Conservation (phyloP, 1,139 yeast genomes). For the Wickerhamomyces sp. region DNA sequence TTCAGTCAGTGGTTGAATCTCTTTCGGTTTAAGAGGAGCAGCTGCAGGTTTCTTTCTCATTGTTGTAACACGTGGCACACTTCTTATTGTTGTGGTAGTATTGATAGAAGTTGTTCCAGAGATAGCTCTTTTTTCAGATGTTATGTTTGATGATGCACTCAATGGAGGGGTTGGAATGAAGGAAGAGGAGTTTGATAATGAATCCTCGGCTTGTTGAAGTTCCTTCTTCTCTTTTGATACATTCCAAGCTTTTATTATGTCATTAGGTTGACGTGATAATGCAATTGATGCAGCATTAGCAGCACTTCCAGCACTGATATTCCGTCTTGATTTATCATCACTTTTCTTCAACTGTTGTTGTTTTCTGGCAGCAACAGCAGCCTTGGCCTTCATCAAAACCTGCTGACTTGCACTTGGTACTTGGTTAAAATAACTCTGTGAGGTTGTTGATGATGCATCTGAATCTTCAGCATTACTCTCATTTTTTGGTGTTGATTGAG, state of each 20-base stretch:
- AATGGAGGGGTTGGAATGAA: conserved; percentile 12
- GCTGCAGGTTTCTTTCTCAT: not conserved
- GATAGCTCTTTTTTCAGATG: not conserved
- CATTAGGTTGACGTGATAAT: conserved; percentile 24
- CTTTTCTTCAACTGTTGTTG: conserved; percentile 19
- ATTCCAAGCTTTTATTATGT: conserved; percentile 19
- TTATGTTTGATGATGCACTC: conserved; percentile 10
- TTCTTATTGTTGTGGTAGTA: not conserved
- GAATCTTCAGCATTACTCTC: conserved; percentile 21
- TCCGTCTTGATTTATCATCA: conserved; percentile 11
- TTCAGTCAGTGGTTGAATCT: conserved; percentile 39
- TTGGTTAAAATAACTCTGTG: conserved; percentile 15
- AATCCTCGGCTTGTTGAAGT: conserved; percentile 1
- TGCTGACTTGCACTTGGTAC: conserved; percentile 25
- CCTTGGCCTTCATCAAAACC: conserved; percentile 21
- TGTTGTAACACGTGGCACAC: not conserved
- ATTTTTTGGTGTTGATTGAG: conserved; percentile 15
- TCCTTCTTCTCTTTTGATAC: conserved; percentile 11
- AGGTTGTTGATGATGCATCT: conserved; percentile 15
- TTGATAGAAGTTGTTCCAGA: not conserved
- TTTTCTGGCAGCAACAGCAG: conserved; percentile 23
- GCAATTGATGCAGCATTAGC: conserved; percentile 33
- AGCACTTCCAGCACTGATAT: conserved; percentile 23
- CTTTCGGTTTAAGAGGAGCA: not conserved
- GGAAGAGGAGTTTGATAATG: not conserved